Base-by-base conservation (phyloP, 1,284 basidiomycete species). In the Microbotryum silenes-acaulis region DNA sequence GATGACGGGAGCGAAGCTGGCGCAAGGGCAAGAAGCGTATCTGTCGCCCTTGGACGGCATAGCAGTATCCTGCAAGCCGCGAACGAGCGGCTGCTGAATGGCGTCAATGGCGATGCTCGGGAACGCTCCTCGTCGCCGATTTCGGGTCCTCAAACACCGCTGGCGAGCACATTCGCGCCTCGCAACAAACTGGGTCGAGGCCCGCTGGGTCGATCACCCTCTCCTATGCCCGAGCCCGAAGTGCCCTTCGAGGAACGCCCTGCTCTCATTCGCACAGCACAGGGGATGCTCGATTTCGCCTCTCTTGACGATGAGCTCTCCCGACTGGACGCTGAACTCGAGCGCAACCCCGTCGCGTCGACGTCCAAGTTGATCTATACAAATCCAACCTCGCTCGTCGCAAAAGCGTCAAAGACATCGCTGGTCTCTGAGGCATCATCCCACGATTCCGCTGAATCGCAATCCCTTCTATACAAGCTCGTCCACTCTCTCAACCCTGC, bases 231-330 rank as follows among this genome's bases (percentile, higher is more conserved):
- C 16, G 37, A 42, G 2, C n/a, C 62, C 25, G 66, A 63, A 8
- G 52, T 67, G 0, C 70, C 72, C 1, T 75, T 77, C 54, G 71
- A 73, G 47, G 73, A 77, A 52, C 66, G 70, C 48, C 82, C 83
- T 6, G 89, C 90, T 0, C 81, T 94, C 37, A 74, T 85, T 14
- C 85, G 92, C n/a, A 89, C 87, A 0, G 78, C 84, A 0, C 81
- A 85, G 63, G 82, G 84, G 29, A 94, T 94, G 89, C 52, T 52
- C 29, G 59, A 60, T 44, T 70, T 69, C 46, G 51, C 58, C 31
- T 53, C 61, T 1, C 65, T 71, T 45, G 66, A 65, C 52, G 50
- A 53, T 33, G 66, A 67, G 50, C 52, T 69, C 25, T 37, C 50
- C 21, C 54, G 55, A 4, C 62, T 68, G 42, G 67, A 68, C 25